Evolutionary conservation across 164 flowering plant genomes (phyloP), one percentile per base, ranked within the genome.

Genomic region (Buxus sempervirens): DNA sequence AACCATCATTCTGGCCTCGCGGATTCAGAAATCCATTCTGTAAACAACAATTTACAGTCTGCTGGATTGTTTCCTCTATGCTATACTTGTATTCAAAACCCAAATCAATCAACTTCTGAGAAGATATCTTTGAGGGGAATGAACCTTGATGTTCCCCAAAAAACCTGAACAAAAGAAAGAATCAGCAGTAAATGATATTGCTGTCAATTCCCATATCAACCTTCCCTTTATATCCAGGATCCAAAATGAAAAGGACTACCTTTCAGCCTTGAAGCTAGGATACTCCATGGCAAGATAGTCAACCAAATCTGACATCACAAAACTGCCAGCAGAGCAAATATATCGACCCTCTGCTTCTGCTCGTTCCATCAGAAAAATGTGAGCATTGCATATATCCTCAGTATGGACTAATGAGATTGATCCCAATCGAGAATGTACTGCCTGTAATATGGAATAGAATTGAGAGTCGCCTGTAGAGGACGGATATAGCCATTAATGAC

Each of bases 301-400:
- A 23, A 73, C 60, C 68, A 90, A 49, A 57, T 85, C 77, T 32
- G 83, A 69, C 72, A 85, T 49, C 9, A 32, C 56, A 72, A 76
- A 78, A 56, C 83, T 84, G 23, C 66, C 45, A 7, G 81, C 72
- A 73, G 87, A 81, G 68, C 96, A 87, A 28, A 88, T 81, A 64
- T 88, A 90, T 62, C 66, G 80, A 22, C 94, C 96, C 71, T 83
- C 63, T n/a, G 90, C 88, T 57, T 55, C 57, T 0, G 73, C 42
- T 15, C 87, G 82, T 78, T 87, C 83, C 96, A 90, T 88, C 20
- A 90, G 76, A 62, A 87, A 90, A 16, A 86, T 75, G 70, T 90
- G 96, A 25, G 92, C 93, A 70, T 72, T 81, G 82, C 91, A 87
- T 70, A 86, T 78, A 67, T 90, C 96, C 64, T 88, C 87, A 15